Conservation (phyloP, 306 rosid species). For the Lathyrus sativus region DNA sequence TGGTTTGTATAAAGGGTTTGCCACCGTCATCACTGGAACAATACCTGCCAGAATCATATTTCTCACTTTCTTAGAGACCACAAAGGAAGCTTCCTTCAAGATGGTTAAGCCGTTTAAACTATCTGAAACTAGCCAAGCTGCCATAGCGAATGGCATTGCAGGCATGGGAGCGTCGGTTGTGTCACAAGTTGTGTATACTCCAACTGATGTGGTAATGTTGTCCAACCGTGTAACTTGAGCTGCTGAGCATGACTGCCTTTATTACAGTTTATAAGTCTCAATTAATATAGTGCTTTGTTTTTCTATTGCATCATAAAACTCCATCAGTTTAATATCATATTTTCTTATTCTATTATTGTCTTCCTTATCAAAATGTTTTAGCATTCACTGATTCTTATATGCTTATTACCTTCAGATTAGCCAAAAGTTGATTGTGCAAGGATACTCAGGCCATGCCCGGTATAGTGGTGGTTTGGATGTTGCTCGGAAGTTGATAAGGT, state of each 20-base stretch:
- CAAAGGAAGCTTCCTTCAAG: constrained; percentile 71
- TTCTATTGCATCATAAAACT: no score
- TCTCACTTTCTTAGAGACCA: constrained; percentile 80
- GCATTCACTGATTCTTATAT: not conserved
- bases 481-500: constrained; percentile 65
- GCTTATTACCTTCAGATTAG: constrained; percentile 60
- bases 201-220: constrained; percentile 73
- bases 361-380: not conserved
- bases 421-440: constrained; percentile 98
- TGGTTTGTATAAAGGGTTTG: constrained; percentile 89
- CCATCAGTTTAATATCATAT: not conserved
- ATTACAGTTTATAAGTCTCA: no score
- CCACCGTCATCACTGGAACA: constrained; percentile 78
- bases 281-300: no score
- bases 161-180: constrained; percentile 78
- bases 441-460: constrained; percentile 75
- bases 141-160: constrained; percentile 83
- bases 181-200: constrained; percentile 87
- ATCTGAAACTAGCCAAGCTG: constrained; percentile 81
- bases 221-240: no score
- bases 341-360: not conserved
- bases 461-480: constrained; percentile 92
- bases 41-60: constrained; percentile 85
- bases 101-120: constrained; percentile 66
- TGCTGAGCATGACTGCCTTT: no score